Base-by-base conservation (phyloP, 805 yeast genomes). In the Saturnispora halmiae region DNA sequence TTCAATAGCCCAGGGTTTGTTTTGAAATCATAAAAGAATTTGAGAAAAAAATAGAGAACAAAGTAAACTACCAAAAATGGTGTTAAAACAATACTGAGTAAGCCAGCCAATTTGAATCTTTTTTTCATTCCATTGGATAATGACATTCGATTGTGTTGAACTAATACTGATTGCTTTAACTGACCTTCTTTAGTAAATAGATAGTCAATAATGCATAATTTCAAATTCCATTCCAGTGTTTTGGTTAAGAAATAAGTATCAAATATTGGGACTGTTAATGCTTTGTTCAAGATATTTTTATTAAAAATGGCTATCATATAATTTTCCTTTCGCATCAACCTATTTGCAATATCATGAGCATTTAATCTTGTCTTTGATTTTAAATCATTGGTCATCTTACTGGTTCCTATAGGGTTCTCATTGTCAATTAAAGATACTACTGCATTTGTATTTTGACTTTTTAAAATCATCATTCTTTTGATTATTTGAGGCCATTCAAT, bases 241-340 rank as follows among this genome's bases (percentile, higher is more conserved):
- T 82, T 79, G 0, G 98, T 90, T 24, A 92, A 63, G 34, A 73
- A 67, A 16, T 54, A 50, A 4, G 51, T 47, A 9, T 53, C 49
- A 19, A 53, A 42, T 11, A 53, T 14, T 2, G 63, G 59, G 4
- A 58, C 46, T 1, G 79, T 76, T 14, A 86, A 56, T 0, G 82
- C 69, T 19, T 84, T 63, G 52, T 82, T 82, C 32, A 90, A 61
- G 1, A 90, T 64, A 44, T 82, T 76, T 50, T 79, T 83, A 60
- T 86, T 88, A 52, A 84, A 78, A 49, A 92, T 61, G 1, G 96
- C 96, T 55, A 92, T 86, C 69, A 87, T 70, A 58, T 88, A 92
- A 56, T 92, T 92, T 46, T 92, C 98, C 50, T 79, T 84, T 45
- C 99, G 69, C 98, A 92, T 88, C 42, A 92, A 82, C 44, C 98